These are phyloP conservation scores for Gnaphalium uliginosum DNA, from an alignment of 129 eudicot species.

Conservation along the genomic window DNA sequence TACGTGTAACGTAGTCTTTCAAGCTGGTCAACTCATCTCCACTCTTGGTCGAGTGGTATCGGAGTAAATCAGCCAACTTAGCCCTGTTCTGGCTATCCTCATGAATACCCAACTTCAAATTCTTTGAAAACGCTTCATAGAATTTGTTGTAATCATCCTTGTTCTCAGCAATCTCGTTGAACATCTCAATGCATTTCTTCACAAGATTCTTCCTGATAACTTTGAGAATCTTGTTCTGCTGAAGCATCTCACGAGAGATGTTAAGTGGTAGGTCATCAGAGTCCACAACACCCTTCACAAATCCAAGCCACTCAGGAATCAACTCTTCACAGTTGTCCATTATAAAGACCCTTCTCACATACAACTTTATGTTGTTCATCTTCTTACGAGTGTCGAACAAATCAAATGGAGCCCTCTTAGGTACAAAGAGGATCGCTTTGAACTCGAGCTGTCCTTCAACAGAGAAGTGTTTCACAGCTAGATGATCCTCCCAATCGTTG, in stretches of 20 bases:
- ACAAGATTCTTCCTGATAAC: constrained; percentile 90
- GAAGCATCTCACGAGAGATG: constrained; percentile 90
- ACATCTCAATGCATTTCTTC: constrained; percentile 92
- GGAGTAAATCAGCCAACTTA: constrained; percentile 70
- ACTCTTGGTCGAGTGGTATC: constrained; percentile 87
- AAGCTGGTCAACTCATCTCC: constrained; percentile 84
- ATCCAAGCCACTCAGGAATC: constrained; percentile 80
- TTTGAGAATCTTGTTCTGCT: constrained; percentile 88
- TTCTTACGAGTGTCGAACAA: constrained; percentile 78
- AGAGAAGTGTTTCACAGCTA: constrained; percentile 87
- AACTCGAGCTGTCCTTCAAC: constrained; percentile 89
- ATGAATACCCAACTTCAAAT: constrained; percentile 79
- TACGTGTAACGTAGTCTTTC: constrained; percentile 84
- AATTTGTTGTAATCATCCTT: constrained; percentile 81
- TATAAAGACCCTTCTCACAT: constrained; percentile 83
- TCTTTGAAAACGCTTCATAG: constrained; percentile 83
- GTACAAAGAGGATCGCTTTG: constrained; percentile 78
- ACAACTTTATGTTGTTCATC: constrained; percentile 85
- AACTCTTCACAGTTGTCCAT: constrained; percentile 93
- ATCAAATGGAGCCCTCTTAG: constrained; percentile 83
- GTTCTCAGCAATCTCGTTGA: constrained; percentile 87
- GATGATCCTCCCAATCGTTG: constrained; percentile 91
- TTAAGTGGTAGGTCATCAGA: constrained; percentile 90
- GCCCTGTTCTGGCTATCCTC: constrained; percentile 90
- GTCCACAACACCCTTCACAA: constrained; percentile 87